Percentiles rank a stretch among this genome's conserved stretches.
These are phyloP conservation scores for Dissophora globulifera DNA, from an alignment of 192 early-diverging fungal species.

Conservation along the genomic window DNA sequence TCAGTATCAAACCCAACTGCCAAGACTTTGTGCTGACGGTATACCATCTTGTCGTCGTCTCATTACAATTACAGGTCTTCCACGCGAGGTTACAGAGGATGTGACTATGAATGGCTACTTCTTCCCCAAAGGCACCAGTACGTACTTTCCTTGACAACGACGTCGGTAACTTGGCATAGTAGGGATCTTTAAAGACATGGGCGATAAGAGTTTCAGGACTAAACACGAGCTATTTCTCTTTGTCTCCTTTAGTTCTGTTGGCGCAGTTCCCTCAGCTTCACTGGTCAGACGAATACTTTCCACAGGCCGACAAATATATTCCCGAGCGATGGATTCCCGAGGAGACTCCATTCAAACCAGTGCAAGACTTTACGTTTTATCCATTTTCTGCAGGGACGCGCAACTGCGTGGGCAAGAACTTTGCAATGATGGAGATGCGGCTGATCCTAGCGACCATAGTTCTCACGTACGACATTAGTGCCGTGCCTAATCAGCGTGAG, in stretches of 20 bases:
- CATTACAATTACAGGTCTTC: slow-evolving; percentile 37
- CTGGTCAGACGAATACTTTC: slow-evolving; percentile 46
- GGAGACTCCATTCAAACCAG: slow-evolving; percentile 15
- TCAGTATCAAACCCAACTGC: no score
- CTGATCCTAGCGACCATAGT: slow-evolving; percentile 53
- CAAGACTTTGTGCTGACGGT: neutral
- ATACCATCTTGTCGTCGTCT: neutral
- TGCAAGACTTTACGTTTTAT: slow-evolving; percentile 48
- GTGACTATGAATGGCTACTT: slow-evolving; percentile 54
- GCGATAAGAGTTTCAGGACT: no score
- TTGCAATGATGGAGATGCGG: slow-evolving; percentile 60
- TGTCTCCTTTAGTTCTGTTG: slow-evolving; percentile 1
- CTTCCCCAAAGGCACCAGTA: slow-evolving; percentile 59
- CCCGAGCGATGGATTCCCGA: slow-evolving; percentile 62
- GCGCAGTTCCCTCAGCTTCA: slow-evolving; percentile 34
- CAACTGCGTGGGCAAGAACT: slow-evolving; percentile 62
- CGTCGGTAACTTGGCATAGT: no score
- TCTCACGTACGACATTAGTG: slow-evolving; percentile 53
- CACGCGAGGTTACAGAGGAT: slow-evolving; percentile 48
- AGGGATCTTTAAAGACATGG: no score
- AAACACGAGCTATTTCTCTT: no score
- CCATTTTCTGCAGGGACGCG: slow-evolving; percentile 59
- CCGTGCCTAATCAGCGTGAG: slow-evolving; percentile 42
- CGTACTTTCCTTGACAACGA: slow-evolving; percentile 1
- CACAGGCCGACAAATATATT: slow-evolving; percentile 59